A percentile compares a stretch with the other conserved stretches of the same genome.
Evolutionary conservation across 2,329 filamentous ascomycete genomes (phyloP).

Genomic region (Curvularia eragrostidis): DNA sequence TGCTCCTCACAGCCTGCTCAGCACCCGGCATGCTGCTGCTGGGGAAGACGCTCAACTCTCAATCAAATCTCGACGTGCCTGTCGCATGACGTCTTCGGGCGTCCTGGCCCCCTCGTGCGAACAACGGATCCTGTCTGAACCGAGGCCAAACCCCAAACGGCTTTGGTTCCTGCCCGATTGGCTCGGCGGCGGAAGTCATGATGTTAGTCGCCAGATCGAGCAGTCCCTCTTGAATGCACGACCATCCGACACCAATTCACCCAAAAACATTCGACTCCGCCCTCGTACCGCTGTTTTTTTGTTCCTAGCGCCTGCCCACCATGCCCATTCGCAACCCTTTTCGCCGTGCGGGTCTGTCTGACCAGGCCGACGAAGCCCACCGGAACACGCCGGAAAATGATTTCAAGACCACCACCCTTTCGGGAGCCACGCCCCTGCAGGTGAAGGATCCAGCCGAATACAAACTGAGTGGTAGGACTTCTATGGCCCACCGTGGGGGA

Average conservation of each 20-base stretch:
- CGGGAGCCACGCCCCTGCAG: constrained; percentile 51
- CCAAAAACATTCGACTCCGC: constrained; percentile 28
- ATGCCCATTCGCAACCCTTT: constrained; percentile 55
- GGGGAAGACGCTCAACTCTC: constrained; percentile 1
- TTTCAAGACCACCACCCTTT: constrained; percentile 45
- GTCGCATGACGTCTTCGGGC: constrained; percentile 22
- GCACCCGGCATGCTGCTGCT: constrained; percentile 4
- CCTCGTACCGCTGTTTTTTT: constrained; percentile 25
- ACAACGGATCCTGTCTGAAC: constrained; percentile 17
- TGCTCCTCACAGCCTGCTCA: constrained; percentile 10
- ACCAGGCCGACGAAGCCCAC: constrained; percentile 42
- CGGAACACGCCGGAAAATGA: constrained; percentile 42
- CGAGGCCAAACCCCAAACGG: constrained; percentile 15
- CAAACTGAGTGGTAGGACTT: constrained; percentile 58
- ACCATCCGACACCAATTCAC: constrained; percentile 24
- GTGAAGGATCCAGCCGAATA: constrained; percentile 58
- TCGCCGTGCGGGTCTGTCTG: constrained; percentile 45
- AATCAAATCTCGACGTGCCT: constrained; percentile 6
- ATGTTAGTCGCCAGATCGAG: constrained; percentile 23
- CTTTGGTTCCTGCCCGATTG: constrained; percentile 26
- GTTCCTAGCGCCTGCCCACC: constrained; percentile 19
- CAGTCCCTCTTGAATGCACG: constrained; percentile 17
- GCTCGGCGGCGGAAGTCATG: constrained; percentile 26
- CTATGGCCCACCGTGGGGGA: constrained; percentile 13
- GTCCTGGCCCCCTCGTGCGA: constrained; percentile 13